Evolutionary conservation across 768 basidiomycete genomes (phyloP).

Genomic region (Xerocomellus amylosporus): DNA sequence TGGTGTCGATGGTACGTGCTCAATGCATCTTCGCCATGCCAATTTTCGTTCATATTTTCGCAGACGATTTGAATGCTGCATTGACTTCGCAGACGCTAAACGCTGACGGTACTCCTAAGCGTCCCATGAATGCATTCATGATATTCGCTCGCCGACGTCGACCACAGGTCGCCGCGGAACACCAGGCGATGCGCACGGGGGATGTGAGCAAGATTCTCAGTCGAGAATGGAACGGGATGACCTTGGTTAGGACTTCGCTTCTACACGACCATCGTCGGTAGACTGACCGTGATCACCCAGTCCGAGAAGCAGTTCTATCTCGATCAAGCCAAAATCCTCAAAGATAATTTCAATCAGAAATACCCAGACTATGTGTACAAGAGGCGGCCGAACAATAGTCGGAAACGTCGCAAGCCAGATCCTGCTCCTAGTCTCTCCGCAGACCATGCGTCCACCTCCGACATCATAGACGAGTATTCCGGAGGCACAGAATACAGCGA

Average conservation of each 20-base stretch:
- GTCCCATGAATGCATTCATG: constrained; percentile 95
- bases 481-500: constrained; percentile 36
- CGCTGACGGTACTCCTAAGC: constrained; percentile 82
- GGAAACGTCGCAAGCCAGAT: constrained; percentile 54
- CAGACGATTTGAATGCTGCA: constrained; percentile 43
- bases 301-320: constrained; percentile 84
- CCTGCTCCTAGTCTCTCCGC: constrained; percentile 26
- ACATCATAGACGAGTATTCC: constrained; percentile 33
- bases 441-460: constrained; percentile 31
- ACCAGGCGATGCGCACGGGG: constrained; percentile 86
- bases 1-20: constrained; percentile 45
- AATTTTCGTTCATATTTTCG: constrained; percentile 10
- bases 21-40: constrained; percentile 7
- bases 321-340: constrained; percentile 80
- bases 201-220: constrained; percentile 87
- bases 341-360: constrained; percentile 80
- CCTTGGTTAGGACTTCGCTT: constrained; percentile 46
- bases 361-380: constrained; percentile 91
- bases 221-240: constrained; percentile 84
- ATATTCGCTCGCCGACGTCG: constrained; percentile 81
- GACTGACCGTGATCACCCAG: constrained; percentile 38
- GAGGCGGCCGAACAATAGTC: constrained; percentile 82
- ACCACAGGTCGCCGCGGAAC: constrained; percentile 82
- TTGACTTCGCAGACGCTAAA: constrained; percentile 80
- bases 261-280: constrained; percentile 1